Conservation (phyloP, 345 rosid species). For the Murraya koenigii region DNA sequence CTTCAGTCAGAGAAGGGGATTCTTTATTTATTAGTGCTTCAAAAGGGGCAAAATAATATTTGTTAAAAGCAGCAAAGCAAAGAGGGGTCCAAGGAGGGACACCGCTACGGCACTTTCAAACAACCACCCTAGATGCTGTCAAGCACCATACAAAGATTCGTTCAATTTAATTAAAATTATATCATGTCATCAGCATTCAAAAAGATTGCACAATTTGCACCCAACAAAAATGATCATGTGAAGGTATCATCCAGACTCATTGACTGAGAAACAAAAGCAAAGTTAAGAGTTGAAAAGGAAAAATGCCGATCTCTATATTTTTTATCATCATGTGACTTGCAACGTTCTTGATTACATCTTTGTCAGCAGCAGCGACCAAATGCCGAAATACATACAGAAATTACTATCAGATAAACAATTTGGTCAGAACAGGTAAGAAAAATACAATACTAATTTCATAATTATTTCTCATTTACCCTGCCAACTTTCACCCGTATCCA, state of each 20-base stretch:
- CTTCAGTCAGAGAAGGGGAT: neutral
- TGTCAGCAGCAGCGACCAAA: conserved; percentile 6
- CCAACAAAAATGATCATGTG: conserved; percentile 9
- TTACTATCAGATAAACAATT: neutral
- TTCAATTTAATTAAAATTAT: neutral
- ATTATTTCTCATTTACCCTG: neutral
- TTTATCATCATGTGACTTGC: conserved; percentile 7
- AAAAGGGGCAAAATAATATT: neutral
- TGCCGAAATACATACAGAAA: neutral
- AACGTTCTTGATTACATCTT: conserved; percentile 17
- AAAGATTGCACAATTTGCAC: neutral
- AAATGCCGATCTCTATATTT: conserved; percentile 11
- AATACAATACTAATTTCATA: neutral
- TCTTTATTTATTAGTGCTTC: neutral
- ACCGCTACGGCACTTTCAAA: conserved; percentile 7
- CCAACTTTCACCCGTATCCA: neutral
- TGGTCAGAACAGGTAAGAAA: neutral
- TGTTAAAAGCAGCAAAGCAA: neutral
- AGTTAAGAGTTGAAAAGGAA: neutral
- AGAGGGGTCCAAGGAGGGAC: neutral
- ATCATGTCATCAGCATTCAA: neutral
- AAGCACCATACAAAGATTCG: conserved; percentile 13
- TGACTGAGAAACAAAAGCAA: neutral
- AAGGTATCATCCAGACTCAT: conserved; percentile 1
- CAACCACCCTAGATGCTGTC: conserved; percentile 22